Evolutionary conservation across 352 stramenopile species (phyloP).

Genomic region (Globisporangium camurandrum): DNA sequence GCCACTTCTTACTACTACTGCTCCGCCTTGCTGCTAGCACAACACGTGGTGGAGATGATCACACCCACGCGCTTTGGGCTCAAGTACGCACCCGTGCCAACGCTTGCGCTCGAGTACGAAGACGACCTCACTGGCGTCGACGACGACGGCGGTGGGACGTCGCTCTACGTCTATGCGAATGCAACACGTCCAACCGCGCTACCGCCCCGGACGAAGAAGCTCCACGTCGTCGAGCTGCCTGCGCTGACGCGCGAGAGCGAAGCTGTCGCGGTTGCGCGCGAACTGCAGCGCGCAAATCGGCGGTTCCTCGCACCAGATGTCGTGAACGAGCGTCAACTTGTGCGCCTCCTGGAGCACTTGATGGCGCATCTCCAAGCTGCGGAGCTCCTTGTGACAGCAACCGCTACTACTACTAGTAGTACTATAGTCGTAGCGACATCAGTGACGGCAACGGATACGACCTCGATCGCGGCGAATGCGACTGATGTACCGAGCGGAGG

Average conservation of each 20-base stretch:
- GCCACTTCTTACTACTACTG: no score
- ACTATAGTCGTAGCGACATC: background rate
- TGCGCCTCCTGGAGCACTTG: constrained; percentile 52
- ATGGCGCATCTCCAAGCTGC: constrained; percentile 33
- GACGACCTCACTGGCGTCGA: constrained; percentile 34
- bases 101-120: constrained; percentile 77
- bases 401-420: background rate
- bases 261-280: constrained; percentile 27
- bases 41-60: constrained; percentile 59
- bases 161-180: constrained; percentile 48
- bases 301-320: constrained; percentile 48
- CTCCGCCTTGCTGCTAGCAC: no score
- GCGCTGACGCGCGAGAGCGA: constrained; percentile 42
- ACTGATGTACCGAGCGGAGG: background rate
- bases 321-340: constrained; percentile 62
- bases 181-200: constrained; percentile 11
- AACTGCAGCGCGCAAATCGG: constrained; percentile 60
- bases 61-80: constrained; percentile 70
- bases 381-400: no score
- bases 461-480: background rate
- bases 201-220: constrained; percentile 26
- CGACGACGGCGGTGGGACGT: constrained; percentile 25
- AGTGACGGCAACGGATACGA: background rate
- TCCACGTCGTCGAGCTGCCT: constrained; percentile 78
- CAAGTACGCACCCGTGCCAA: constrained; percentile 78